Percentiles rank a stretch among this genome's conserved stretches.
Conservation (phyloP, 176 grass and related monocot species). For the Carex cristatella region DNA sequence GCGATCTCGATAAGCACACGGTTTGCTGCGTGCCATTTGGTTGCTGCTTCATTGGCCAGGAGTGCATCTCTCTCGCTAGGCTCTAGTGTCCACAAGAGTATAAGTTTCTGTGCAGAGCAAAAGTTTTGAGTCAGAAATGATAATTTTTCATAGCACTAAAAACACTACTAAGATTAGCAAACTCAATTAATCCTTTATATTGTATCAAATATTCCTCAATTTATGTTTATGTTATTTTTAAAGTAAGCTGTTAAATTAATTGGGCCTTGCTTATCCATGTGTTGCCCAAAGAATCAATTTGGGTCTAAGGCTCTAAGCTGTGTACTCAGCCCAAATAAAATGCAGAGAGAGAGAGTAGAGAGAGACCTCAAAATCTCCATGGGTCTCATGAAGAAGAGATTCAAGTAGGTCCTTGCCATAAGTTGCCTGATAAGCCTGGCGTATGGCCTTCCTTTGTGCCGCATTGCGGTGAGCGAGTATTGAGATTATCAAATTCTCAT, state of each 20-base stretch:
- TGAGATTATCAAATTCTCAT: slow-evolving; percentile 83
- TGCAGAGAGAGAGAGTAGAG: neutral
- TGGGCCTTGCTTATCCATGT: neutral
- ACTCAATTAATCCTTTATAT: neutral
- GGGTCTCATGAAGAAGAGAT: slow-evolving; percentile 73
- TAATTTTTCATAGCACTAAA: neutral
- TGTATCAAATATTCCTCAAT: neutral
- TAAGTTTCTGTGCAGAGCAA: slow-evolving; percentile 34
- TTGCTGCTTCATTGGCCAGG: slow-evolving; percentile 63
- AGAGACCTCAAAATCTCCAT: slow-evolving; percentile 86
- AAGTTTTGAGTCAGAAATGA: neutral
- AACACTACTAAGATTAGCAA: neutral
- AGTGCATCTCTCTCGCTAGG: slow-evolving; percentile 77
- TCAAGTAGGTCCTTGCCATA: slow-evolving; percentile 83
- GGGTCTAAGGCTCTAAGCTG: neutral
- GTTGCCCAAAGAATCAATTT: neutral
- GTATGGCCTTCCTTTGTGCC: slow-evolving; percentile 62
- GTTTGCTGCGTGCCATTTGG: slow-evolving; percentile 64
- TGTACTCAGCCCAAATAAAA: neutral
- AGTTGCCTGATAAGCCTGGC: slow-evolving; percentile 50
- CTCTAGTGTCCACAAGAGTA: slow-evolving; percentile 87
- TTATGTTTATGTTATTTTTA: neutral
- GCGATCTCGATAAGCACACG: slow-evolving; percentile 86
- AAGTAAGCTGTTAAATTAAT: neutral
- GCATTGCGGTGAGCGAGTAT: slow-evolving; percentile 83